These are phyloP conservation scores for Mycena amicta DNA, from an alignment of 768 basidiomycete species.

Conservation along the genomic window DNA sequence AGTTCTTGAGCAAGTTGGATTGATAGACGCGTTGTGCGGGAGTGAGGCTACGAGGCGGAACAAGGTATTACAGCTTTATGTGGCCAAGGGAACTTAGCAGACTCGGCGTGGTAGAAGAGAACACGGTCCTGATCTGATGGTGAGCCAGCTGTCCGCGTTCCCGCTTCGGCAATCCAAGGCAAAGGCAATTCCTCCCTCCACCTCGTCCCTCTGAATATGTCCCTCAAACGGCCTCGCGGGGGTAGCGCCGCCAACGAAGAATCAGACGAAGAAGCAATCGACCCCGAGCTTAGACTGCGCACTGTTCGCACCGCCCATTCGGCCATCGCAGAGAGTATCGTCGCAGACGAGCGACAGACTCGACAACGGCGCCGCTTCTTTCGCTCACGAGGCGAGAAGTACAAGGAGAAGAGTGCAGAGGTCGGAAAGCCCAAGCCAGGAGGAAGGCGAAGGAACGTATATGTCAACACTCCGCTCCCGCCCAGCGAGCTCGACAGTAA, in stretches of 20 bases:
- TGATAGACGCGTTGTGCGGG: too few species aligned
- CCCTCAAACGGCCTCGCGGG: constrained; percentile 45
- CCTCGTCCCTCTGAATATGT: constrained; percentile 19
- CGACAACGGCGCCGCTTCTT: constrained; percentile 65
- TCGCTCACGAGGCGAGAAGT: constrained; percentile 48
- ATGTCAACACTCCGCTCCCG: constrained; percentile 75
- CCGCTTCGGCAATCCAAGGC: too few species aligned
- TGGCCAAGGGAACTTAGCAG: too few species aligned
- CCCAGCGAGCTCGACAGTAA: constrained; percentile 63
- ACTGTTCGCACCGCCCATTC: constrained; percentile 94
- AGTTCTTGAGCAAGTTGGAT: too few species aligned
- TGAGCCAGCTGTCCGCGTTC: too few species aligned
- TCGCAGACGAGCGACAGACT: constrained; percentile 71
- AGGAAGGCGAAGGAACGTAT: constrained; percentile 64
- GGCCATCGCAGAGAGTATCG: constrained; percentile 85
- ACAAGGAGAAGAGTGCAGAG: constrained; percentile 6
- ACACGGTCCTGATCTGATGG: too few species aligned
- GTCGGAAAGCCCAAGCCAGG: constrained; percentile 3
- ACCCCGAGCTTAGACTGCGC: constrained; percentile 84
- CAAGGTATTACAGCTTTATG: too few species aligned
- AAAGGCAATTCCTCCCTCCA: background rate
- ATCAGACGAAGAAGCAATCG: constrained; percentile 70
- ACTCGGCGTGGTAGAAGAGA: too few species aligned
- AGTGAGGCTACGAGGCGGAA: too few species aligned
- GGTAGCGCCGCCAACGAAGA: constrained; percentile 40